Base-by-base conservation (phyloP, 2,329 filamentous ascomycete species). In the Calonectria crousiana region DNA sequence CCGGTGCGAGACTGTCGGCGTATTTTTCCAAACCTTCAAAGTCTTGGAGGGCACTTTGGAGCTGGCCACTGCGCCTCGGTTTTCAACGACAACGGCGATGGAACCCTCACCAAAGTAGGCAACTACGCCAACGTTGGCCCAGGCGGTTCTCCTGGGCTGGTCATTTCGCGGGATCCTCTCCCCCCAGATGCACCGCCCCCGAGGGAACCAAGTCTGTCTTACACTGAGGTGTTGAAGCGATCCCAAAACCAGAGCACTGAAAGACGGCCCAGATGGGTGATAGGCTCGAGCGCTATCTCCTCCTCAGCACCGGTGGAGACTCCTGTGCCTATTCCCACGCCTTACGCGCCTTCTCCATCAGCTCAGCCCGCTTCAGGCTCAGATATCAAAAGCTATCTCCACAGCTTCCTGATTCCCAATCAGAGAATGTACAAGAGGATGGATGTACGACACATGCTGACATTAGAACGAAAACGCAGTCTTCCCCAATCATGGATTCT, bases 11-110 rank as follows among this genome's bases (percentile, higher is more conserved):
- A 82, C 44, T 87, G 85, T 36, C 83, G 82, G 10, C 76, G 71
- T 2, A 47, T 83, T 6, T 82, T 85, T 26, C 36, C 64, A 6
- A 73, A 18, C 2, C 65, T 84, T 2, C 73, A 58, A 2, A 64
- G 78, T 4, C 74, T 84, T 6, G 77, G 76, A 5, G 78, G 78
- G 0, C 82, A 84, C 60, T 83, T 82, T 58, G 56, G 68, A 30
- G 80, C 77, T 13, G 75, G 68, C 0, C 83, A 84, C 36, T 77
- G 70, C 32, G 70, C 74, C 41, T 69, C 44, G 69, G 83, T 68
- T 11, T 81, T 86, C 58, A 86, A 87, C 34, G 86, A 87, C 67
- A 87, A 87, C 34, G 77, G 78, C 4, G 86, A 87, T 13, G 86
- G 86, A 3, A 87, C 85, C 0, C 66, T 87, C 13, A 81, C 83